Evolutionary conservation across 2,329 filamentous ascomycete genomes (phyloP), one percentile per base, ranked within the genome.

Genomic region (Xylaria sp.): DNA sequence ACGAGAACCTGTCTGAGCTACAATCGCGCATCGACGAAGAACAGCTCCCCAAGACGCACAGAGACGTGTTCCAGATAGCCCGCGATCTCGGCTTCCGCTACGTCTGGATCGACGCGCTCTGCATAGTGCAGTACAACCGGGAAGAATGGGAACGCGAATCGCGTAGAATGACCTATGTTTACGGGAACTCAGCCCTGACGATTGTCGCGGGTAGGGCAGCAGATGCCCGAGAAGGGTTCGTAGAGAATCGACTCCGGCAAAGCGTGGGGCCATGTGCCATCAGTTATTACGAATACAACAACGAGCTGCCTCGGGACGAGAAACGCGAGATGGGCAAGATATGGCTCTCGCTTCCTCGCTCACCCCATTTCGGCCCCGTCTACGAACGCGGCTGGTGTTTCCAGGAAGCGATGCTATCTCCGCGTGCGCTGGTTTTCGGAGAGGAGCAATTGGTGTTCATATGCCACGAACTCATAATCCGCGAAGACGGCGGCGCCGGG

Each of bases 71-170:
- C n/a, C 41, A 57, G 34, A 20, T 71, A n/a, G 48, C 72, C 34
- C 57, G 66, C 23, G 52, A 52, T 10, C 62, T 76, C 1, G 66
- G 67, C 0, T 71, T 72, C 10, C 65, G 64, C 1, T 76, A 75
- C 34, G 50, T 78, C 25, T 78, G 76, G 76, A 71, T 77, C 15
- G 75, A 77, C 55, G 69, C 73, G 1, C 63, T 76, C 1, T 76
- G 74, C 41, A 76, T 77, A n/a, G 66, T 76, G 10, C 74, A 76
- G 37, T 70, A 68, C 23, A 65, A 75, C 57, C 9, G 44, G 3
- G 63, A 63, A 5, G 73, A 74, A 41, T 74, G 72, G 73, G 46
- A 37, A 4, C 1, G 23, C 10, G 73, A 75, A 41, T 70, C 70
- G 4, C 23, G 18, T 1, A 67, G 39, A 0, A 74, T 73, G 70